phyloP scores from a whole-genome alignment of 2,329 filamentous ascomycete species.

The Beauveria sp. region DNA sequence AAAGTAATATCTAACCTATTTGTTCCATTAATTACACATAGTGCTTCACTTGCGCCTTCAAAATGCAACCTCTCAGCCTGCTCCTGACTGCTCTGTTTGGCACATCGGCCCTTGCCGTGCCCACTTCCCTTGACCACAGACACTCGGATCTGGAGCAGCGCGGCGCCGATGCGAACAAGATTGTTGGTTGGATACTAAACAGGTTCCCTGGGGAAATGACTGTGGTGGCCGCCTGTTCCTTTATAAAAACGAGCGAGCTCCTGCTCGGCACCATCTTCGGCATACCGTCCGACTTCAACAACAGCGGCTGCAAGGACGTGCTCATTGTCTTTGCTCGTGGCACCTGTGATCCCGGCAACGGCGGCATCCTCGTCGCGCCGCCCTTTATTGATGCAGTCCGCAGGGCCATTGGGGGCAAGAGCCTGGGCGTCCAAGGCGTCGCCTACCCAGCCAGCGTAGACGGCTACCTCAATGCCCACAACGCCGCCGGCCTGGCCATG shows the following conservation, averaged over 20 bases:
- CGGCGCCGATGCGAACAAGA: slow-evolving; percentile 1
- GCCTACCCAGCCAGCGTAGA: slow-evolving; percentile 21
- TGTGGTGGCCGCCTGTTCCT: slow-evolving; percentile 13
- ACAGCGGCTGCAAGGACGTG: slow-evolving; percentile 19
- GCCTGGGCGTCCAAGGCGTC: slow-evolving; percentile 21
- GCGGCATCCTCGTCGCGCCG: slow-evolving; percentile 22
- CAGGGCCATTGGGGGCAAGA: slow-evolving; percentile 8
- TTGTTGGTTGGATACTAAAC: slow-evolving; percentile 1
- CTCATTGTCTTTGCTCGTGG: slow-evolving; percentile 24
- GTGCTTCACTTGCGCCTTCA: background rate
- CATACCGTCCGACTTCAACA: slow-evolving; percentile 13
- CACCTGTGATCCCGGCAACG: slow-evolving; percentile 24
- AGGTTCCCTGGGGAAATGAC: slow-evolving; percentile 14
- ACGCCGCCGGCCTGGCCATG: slow-evolving; percentile 17
- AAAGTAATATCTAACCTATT: background rate
- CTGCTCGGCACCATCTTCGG: slow-evolving; percentile 12
- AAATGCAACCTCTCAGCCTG: background rate
- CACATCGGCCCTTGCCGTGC: slow-evolving; percentile 1
- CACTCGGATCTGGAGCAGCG: background rate
- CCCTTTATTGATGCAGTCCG: slow-evolving; percentile 20
- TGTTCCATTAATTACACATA: background rate
- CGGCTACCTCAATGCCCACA: slow-evolving; percentile 19
- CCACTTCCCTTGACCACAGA: background rate
- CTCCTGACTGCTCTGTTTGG: slow-evolving; percentile 3
- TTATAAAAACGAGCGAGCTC: slow-evolving; percentile 13